Percentiles rank a stretch among this genome's conserved stretches.
Evolutionary conservation across 805 yeast genomes (phyloP).

Genomic region (Wickerhamiella sergipiensis): DNA sequence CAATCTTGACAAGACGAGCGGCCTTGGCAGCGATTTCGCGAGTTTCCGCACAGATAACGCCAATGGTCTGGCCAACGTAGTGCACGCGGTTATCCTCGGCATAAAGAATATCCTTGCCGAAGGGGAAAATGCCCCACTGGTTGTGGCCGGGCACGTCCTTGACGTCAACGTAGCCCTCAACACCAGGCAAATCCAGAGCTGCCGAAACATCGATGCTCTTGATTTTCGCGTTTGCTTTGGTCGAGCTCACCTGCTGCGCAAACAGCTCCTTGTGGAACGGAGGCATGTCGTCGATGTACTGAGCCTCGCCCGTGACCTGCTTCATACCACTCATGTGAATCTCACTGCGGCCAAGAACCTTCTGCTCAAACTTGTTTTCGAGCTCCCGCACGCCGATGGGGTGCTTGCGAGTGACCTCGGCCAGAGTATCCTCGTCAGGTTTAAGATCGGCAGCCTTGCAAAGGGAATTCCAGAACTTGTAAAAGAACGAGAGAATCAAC

Average conservation of each 20-base stretch:
- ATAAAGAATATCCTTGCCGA: conserved; percentile 32
- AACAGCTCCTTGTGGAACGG: conserved; percentile 30
- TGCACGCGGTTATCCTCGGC: conserved; percentile 29
- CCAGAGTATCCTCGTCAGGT: conserved; percentile 21
- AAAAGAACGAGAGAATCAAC: conserved; percentile 33
- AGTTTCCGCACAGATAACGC: conserved; percentile 28
- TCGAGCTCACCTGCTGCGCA: conserved; percentile 32
- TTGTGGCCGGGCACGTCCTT: conserved; percentile 29
- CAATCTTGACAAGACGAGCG: conserved; percentile 30
- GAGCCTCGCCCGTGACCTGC: conserved; percentile 37
- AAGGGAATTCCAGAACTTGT: conserved; percentile 29
- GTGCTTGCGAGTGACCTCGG: conserved; percentile 26
- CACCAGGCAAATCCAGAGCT: conserved; percentile 29
- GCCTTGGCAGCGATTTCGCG: conserved; percentile 32
- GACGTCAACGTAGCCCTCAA: conserved; percentile 31
- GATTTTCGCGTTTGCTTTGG: conserved; percentile 33
- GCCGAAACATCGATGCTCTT: conserved; percentile 27
- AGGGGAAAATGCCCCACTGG: conserved; percentile 29
- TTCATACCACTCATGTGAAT: conserved; percentile 34
- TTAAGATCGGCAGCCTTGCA: conserved; percentile 10
- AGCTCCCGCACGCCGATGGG: conserved; percentile 30
- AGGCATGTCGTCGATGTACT: conserved; percentile 33
- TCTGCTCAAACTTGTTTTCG: conserved; percentile 27
- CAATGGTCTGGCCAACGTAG: conserved; percentile 33
- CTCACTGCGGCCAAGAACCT: conserved; percentile 29